Base-by-base conservation (phyloP, 2,329 filamentous ascomycete genomes). In the Decorospora gaudefroyi region DNA sequence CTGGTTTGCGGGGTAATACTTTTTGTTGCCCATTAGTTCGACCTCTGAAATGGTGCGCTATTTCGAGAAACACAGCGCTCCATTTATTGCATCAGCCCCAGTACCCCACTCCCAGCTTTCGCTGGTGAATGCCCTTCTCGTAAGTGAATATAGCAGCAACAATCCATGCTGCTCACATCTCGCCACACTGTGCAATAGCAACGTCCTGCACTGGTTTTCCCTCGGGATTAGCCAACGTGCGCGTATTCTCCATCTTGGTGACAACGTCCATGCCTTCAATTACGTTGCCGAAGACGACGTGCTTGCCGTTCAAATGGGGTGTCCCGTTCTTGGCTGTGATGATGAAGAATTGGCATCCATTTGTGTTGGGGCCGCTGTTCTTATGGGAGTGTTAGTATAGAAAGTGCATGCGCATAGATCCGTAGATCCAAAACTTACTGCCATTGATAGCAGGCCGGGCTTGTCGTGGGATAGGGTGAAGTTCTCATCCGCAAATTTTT, bases 311-410 rank as follows among this genome's bases (percentile, higher is more conserved):
- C 17, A 99, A 76, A 67, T 95, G 95, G 1, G 90, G 89, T 0
- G 92, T 93, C 4, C 87, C 79, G 16, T 49, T 55, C 36, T 57
- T 55, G 2, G 87, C 87, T 0, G 88, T 93, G 2, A 91, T 96
- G 75, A 97, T 92, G 78, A 99, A 99, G 78, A 99, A 99, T 67
- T 97, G 93, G 47, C 84, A 90, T 25, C 93, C 93, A 71, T 97
- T 97, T 55, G 88, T 92, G 72, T 96, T 87, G 40, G 88, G 87
- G 1, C 92, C 92, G 18, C 88, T 87, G 69, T 96, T 96, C 86
- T 93, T 13, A n/a, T 13, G 19, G 9, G 10, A 3, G 7, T 19
- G 30, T 30, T 18, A 31, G 27, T n/a, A 9, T 4, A 23, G 16
- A 11, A 12, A 12, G 27, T 3, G 5, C n/a, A 13, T 7, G 12